A percentile compares a stretch with the other conserved stretches of the same genome.
phyloP scores from a whole-genome alignment of 192 early-diverging fungal genomes.

The Gonapodya prolifera region DNA sequence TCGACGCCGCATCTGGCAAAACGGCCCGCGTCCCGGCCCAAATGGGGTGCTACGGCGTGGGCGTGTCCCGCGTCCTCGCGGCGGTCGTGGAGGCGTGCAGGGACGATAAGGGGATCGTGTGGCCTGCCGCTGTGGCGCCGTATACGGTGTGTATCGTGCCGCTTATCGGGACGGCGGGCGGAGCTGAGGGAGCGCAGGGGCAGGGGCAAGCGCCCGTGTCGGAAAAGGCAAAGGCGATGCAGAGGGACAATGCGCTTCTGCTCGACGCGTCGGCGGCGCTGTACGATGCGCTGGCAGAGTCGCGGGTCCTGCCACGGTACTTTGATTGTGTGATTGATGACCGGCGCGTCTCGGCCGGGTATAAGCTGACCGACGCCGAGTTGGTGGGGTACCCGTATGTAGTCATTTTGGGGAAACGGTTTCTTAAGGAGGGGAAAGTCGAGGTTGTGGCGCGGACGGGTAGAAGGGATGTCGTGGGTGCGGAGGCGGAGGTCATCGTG shows the following conservation, averaged over 20 bases:
- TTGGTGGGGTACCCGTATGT: conserved; percentile 72
- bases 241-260: neutral
- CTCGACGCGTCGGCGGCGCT: neutral
- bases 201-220: neutral
- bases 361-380: conserved; percentile 69
- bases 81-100: conserved; percentile 60
- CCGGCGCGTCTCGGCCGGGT: conserved; percentile 47
- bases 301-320: neutral
- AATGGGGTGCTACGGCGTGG: conserved; percentile 90
- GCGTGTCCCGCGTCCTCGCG: conserved; percentile 70
- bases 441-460: conserved; percentile 16
- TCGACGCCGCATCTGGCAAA: conserved; percentile 10
- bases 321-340: conserved; percentile 18
- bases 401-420: conserved; percentile 55
- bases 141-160: conserved; percentile 55
- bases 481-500: neutral
- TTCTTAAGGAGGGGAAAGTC: conserved; percentile 12
- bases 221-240: neutral
- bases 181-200: neutral
- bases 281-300: neutral
- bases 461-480: neutral
- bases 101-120: conserved; percentile 52
- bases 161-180: conserved; percentile 18
- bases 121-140: conserved; percentile 72
- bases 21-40: conserved; percentile 32